Evolutionary conservation across 2,329 filamentous ascomycete species (phyloP).

Genomic region (Cladophialophora immunda): DNA sequence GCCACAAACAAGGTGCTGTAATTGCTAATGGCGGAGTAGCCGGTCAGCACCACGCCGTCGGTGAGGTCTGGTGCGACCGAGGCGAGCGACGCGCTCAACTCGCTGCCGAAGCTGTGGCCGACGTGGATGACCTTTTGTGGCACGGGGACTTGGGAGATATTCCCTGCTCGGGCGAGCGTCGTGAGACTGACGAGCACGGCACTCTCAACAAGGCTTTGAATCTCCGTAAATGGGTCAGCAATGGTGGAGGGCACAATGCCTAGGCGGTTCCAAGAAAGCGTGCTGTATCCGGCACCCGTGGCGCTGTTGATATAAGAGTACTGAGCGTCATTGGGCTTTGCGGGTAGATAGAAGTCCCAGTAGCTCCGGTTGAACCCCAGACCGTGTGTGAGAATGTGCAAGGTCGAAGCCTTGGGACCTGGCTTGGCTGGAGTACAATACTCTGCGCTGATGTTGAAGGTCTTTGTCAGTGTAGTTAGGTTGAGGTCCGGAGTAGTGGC

Average conservation of each 20-base stretch:
- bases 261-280: slow-evolving; percentile 52
- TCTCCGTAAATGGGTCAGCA: slow-evolving; percentile 50
- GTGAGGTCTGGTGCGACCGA: slow-evolving; percentile 45
- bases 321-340: slow-evolving; percentile 28
- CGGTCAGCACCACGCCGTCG: slow-evolving; percentile 52
- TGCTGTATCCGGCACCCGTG: slow-evolving; percentile 48
- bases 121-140: slow-evolving; percentile 49
- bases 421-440: slow-evolving; percentile 30
- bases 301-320: slow-evolving; percentile 34
- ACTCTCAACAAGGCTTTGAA: slow-evolving; percentile 51
- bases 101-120: slow-evolving; percentile 50
- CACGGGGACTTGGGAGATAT: slow-evolving; percentile 36
- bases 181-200: slow-evolving; percentile 52
- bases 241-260: slow-evolving; percentile 49
- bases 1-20: slow-evolving; percentile 52
- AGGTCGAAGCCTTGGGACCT: slow-evolving; percentile 30
- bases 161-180: slow-evolving; percentile 34
- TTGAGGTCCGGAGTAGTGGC: slow-evolving; percentile 70
- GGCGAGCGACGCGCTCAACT: slow-evolving; percentile 46
- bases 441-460: slow-evolving; percentile 72
- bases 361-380: slow-evolving; percentile 37
- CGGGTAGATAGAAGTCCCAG: slow-evolving; percentile 37
- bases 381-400: slow-evolving; percentile 34
- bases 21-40: slow-evolving; percentile 54
- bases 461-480: slow-evolving; percentile 84